Base-by-base conservation (phyloP, 2,329 filamentous ascomycete genomes). In the Thermomyces lanuginosus region DNA sequence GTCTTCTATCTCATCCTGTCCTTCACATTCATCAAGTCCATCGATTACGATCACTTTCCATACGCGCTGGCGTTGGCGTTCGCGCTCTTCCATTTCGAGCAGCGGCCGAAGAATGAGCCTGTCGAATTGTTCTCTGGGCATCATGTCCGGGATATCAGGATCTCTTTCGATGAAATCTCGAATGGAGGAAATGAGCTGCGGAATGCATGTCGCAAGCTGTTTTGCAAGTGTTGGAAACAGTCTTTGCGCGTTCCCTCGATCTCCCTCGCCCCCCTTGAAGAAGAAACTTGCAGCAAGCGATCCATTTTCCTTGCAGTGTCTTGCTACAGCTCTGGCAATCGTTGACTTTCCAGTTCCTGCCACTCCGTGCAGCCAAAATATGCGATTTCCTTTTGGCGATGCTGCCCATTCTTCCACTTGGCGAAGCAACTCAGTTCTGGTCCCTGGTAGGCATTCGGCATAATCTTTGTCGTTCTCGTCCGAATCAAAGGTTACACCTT, bases 201-300 rank as follows among this genome's bases (percentile, higher is more conserved):
- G 49, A 8, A 51, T 30, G 7, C 30, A 35, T 0, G 12, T 18
- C 1, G 51, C 47, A 16, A 64, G 15, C 24, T 41, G 40, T 2
- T 13, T 27, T 7, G n/a, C 11, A 8, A 44, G 39, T 0, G 57
- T 63, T 0, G 55, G 41, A 9, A 64, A 48, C 19, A 64, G 44
- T 24, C 41, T 46, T 4, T 35, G 35, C 2, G 48, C 44, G 22
- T 43, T 45, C 2, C 49, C 46, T 14, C 52, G 45, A 33, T 60
- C 53, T 3, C 37, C 40, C 25, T 57, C 54, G 1, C 51, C 56
- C 32, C 21, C 16, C 12, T 33, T 33, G 16, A 33, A 30, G 21
- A 30, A 30, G 11, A 32, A 32, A 12, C 31, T 30, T 1, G 27
- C 27, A 5, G 16, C 27, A 14, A 29, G 5, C n/a, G 5, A 17